Percentiles rank a stretch among this genome's conserved stretches.
These are phyloP conservation scores for Fusarium scirpi DNA, from an alignment of 2,329 filamentous ascomycete genomes.

Conservation along the genomic window DNA sequence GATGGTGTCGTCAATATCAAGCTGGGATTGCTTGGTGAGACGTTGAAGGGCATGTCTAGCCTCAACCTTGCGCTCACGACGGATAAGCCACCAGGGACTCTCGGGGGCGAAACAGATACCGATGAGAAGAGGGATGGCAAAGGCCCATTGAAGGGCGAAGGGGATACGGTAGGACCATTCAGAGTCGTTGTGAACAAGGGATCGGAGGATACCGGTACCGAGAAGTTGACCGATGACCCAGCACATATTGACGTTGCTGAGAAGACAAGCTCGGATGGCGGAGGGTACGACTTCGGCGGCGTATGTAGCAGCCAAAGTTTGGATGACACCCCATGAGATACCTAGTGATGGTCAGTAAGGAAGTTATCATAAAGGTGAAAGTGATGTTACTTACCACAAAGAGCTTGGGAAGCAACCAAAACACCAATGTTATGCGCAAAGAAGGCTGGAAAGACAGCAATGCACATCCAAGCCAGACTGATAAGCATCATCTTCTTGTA, in stretches of 20 bases:
- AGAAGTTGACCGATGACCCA: constrained; percentile 58
- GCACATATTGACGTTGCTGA: constrained; percentile 56
- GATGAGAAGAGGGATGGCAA: constrained; percentile 52
- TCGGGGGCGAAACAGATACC: constrained; percentile 54
- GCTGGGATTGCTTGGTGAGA: constrained; percentile 45
- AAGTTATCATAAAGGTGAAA: too few species aligned
- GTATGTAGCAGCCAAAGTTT: constrained; percentile 54
- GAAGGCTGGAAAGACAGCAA: constrained; percentile 56
- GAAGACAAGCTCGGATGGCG: constrained; percentile 51
- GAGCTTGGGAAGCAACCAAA: constrained; percentile 51
- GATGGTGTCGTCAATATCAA: constrained; percentile 58
- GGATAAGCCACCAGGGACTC: constrained; percentile 55
- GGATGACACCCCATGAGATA: constrained; percentile 52
- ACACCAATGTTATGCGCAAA: constrained; percentile 50
- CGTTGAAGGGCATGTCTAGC: constrained; percentile 50
- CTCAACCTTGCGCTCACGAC: constrained; percentile 50
- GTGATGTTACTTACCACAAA: constrained; percentile 40
- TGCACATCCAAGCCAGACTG: constrained; percentile 50
- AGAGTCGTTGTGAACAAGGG: constrained; percentile 45
- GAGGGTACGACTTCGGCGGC: constrained; percentile 53
- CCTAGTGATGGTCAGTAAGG: background rate
- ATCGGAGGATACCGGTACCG: constrained; percentile 50
- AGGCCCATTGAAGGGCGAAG: constrained; percentile 57
- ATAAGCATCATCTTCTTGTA: constrained; percentile 55
- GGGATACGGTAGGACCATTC: constrained; percentile 50